phyloP scores from a whole-genome alignment of 2,329 filamentous ascomycete species.

The Chaetomiaceae sp. region DNA sequence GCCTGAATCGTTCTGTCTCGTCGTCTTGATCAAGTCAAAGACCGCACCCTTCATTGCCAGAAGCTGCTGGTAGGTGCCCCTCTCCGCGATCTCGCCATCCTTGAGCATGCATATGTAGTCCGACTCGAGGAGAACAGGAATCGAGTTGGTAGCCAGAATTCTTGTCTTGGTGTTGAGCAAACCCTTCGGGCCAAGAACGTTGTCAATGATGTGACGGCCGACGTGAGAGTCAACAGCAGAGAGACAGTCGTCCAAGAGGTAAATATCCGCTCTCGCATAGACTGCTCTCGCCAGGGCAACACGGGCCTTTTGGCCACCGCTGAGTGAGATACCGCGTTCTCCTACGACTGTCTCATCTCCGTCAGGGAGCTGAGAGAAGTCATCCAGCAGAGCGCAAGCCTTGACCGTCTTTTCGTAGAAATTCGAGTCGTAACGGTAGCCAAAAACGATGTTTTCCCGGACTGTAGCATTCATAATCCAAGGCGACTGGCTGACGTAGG shows the following conservation, averaged over 20 bases:
- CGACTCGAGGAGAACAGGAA: slow-evolving; percentile 82
- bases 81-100: slow-evolving; percentile 78
- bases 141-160: slow-evolving; percentile 91
- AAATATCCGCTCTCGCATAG: slow-evolving; percentile 94
- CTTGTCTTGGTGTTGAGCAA: slow-evolving; percentile 81
- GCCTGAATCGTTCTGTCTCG: slow-evolving; percentile 53
- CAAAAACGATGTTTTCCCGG: slow-evolving; percentile 95
- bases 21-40: slow-evolving; percentile 74
- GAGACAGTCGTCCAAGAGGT: slow-evolving; percentile 87
- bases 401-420: slow-evolving; percentile 93
- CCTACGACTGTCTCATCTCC: slow-evolving; percentile 96
- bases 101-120: slow-evolving; percentile 83
- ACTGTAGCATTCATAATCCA: slow-evolving; percentile 99
- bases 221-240: slow-evolving; percentile 99
- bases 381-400: slow-evolving; percentile 84
- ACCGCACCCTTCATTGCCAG: slow-evolving; percentile 93
- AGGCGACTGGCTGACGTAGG: slow-evolving; percentile 86
- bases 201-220: slow-evolving; percentile 88
- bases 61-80: slow-evolving; percentile 84
- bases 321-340: slow-evolving; percentile 92
- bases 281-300: slow-evolving; percentile 89
- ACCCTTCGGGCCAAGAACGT: slow-evolving; percentile 82
- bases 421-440: slow-evolving; percentile 84
- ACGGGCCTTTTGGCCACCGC: slow-evolving; percentile 92
- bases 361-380: slow-evolving; percentile 88